Evolutionary conservation across 805 yeast genomes (phyloP), one percentile per base, ranked within the genome.

Genomic region (Lachancea sp.): DNA sequence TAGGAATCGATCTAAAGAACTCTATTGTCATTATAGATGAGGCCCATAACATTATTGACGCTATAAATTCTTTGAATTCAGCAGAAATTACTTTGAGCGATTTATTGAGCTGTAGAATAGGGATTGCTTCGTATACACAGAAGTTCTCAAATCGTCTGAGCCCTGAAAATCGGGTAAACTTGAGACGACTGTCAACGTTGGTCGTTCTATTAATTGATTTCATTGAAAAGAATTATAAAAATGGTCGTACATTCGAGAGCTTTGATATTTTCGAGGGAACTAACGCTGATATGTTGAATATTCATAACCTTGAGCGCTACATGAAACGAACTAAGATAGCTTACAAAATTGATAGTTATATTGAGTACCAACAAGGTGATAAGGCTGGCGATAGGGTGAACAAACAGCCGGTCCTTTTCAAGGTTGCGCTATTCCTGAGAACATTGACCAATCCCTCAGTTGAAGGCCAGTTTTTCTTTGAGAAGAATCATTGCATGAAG

Each of bases 21-120:
- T 70, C 89, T 1, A 72, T 89, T 2, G 77, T 90, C 0, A 74
- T 90, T 4, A 79, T 89, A 20, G 97, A 89, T 58, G 97, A 89
- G 56, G 97, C 97, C 0, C 97, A 89, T 56, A 89, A 89, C 56
- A 63, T 89, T 31, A 56, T 87, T 21, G 96, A 88, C 49, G 78
- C 89, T 0, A 75, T 89, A 2, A 74, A 80, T 1, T 64, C 82
- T 2, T 64, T 90, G 46, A 73, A 82, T 52, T 85, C 96, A 0
- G 70, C 78, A 2, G 60, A 72, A 3, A 64, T 89, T 0, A 64
- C 82, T 0, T 50, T 67, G 1, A 37, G 49, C 0, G 86, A 83
- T 23, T 63, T 86, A 8, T 30, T 49, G 2, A 32, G 45, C 0
- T 71, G 82, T 3, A 60, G 69, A 15, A 49, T 49, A 2, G 78